Percentiles rank a stretch among this genome's conserved stretches.
phyloP scores from a whole-genome alignment of 805 yeast genomes.

The Pichia rugopelliculosa region DNA sequence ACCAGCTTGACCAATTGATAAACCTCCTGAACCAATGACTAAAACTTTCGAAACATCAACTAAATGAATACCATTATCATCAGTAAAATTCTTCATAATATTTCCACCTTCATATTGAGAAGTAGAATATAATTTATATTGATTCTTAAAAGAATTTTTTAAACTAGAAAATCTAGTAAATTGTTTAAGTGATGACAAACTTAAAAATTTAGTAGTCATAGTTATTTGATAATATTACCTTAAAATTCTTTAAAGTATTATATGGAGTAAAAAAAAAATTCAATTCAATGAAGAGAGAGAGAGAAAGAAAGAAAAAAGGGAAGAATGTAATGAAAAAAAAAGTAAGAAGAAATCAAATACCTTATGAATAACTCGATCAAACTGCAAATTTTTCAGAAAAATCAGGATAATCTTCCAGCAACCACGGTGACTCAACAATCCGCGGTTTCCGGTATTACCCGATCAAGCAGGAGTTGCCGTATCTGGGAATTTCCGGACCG shows the following conservation, averaged over 20 bases:
- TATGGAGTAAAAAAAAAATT: not conserved
- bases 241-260: too few species aligned
- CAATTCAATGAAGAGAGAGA: not conserved
- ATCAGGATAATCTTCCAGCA: not conserved
- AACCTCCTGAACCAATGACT: slow-evolving; percentile 95
- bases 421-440: slow-evolving; percentile 19
- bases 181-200: slow-evolving; percentile 1
- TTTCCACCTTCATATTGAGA: slow-evolving; percentile 55
- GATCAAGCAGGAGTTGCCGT: slow-evolving; percentile 10
- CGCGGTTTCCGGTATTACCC: slow-evolving; percentile 29
- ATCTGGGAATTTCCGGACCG: slow-evolving; percentile 14
- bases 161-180: slow-evolving; percentile 8
- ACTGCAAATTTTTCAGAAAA: slow-evolving; percentile 1
- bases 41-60: slow-evolving; percentile 85
- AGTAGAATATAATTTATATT: slow-evolving; percentile 12
- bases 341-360: not conserved
- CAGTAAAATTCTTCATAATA: slow-evolving; percentile 47
- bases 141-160: slow-evolving; percentile 1
- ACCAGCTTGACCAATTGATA: slow-evolving; percentile 97
- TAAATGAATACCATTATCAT: slow-evolving; percentile 53
- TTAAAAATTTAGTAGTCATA: slow-evolving; percentile 2
- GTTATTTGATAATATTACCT: not conserved
- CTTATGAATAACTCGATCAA: not conserved
- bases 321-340: too few species aligned
- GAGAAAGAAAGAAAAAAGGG: not conserved